These are phyloP conservation scores for Candida silvicultrix DNA, from an alignment of 805 yeast species.

Conservation along the genomic window DNA sequence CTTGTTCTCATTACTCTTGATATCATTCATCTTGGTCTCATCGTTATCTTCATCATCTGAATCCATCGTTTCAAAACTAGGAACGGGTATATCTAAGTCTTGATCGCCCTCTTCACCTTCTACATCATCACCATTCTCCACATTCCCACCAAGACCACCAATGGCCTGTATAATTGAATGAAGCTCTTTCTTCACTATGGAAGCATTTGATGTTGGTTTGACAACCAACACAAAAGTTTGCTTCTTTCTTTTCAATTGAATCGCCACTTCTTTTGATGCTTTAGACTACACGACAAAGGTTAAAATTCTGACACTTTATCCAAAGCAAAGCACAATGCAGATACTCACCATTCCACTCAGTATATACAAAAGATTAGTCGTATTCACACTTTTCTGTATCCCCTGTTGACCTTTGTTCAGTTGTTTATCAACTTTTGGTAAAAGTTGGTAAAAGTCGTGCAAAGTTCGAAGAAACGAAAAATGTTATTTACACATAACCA, in stretches of 20 bases:
- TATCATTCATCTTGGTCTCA: slow-evolving; percentile 6
- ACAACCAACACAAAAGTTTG: slow-evolving; percentile 27
- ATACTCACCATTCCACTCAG: no score
- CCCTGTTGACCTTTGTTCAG: no score
- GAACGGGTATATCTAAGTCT: slow-evolving; percentile 32
- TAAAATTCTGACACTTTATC: no score
- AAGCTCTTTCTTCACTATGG: slow-evolving; percentile 25
- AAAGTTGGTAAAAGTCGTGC: no score
- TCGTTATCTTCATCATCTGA: slow-evolving; percentile 26
- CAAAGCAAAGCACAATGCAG: no score
- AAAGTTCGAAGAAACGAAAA: no score
- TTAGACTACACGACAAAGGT: background rate
- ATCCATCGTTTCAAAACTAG: slow-evolving; percentile 25
- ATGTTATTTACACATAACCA: no score
- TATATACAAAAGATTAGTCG: no score
- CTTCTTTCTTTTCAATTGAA: slow-evolving; percentile 29
- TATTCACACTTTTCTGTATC: no score
- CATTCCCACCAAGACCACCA: slow-evolving; percentile 35
- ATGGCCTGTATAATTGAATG: slow-evolving; percentile 34
- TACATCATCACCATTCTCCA: background rate
- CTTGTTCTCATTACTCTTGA: slow-evolving; percentile 2
- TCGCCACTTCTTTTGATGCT: slow-evolving; percentile 4
- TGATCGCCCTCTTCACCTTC: slow-evolving; percentile 18
- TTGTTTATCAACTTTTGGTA: no score
- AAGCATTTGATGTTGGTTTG: slow-evolving; percentile 16